These are phyloP conservation scores for Shiraia sp. DNA, from an alignment of 2,329 filamentous ascomycete genomes.

Conservation along the genomic window DNA sequence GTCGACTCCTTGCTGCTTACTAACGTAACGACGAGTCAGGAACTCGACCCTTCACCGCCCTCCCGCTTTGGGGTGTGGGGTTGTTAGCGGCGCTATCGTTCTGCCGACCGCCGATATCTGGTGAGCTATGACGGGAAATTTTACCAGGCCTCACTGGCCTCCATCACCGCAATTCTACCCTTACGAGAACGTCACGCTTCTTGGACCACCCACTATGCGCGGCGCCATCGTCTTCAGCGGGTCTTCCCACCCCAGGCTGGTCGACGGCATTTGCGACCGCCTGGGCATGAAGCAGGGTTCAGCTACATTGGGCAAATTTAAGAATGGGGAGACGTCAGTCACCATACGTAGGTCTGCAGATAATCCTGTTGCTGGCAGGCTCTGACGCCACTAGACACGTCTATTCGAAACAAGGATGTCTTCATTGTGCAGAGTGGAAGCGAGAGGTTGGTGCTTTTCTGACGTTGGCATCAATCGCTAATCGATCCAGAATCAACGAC, in stretches of 20 bases:
- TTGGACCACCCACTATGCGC: constrained; percentile 58
- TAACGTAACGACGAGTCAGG: constrained; percentile 12
- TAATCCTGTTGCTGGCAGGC: constrained; percentile 5
- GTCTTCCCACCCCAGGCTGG: constrained; percentile 65
- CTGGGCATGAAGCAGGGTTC: constrained; percentile 63
- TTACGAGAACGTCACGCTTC: constrained; percentile 33
- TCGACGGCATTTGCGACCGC: constrained; percentile 68
- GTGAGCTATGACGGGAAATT: constrained; percentile 30
- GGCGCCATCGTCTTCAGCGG: constrained; percentile 70
- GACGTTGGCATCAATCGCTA: constrained; percentile 19
- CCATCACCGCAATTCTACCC: constrained; percentile 25
- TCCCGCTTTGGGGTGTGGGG: constrained; percentile 6
- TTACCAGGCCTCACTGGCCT: constrained; percentile 21
- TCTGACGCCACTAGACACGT: constrained; percentile 52
- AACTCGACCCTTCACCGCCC: no score
- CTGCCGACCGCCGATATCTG: no score
- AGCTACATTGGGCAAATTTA: constrained; percentile 67
- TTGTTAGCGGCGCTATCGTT: constrained; percentile 2
- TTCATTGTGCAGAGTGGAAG: constrained; percentile 98
- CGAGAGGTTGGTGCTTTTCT: constrained; percentile 58
- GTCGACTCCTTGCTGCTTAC: no score
- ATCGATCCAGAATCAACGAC: constrained; percentile 75
- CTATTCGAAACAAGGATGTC: constrained; percentile 95
- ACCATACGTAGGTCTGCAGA: constrained; percentile 58
- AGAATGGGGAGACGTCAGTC: constrained; percentile 71